These are phyloP conservation scores for Phytopythium kandeliae DNA, from an alignment of 352 stramenopile genomes.

Conservation along the genomic window DNA sequence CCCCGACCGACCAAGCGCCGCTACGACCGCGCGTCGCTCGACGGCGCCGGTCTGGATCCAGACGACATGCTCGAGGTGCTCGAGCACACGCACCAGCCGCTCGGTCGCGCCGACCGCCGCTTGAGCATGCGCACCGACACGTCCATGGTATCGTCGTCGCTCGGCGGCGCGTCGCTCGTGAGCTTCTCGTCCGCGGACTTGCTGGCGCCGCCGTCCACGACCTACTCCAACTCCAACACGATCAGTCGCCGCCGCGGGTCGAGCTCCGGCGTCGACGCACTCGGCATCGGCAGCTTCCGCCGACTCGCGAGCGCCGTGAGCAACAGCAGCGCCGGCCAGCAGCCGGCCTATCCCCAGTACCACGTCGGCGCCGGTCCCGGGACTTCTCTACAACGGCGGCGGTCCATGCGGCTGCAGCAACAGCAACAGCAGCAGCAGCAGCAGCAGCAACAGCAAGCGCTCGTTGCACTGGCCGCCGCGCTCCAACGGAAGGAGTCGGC, in stretches of 20 bases:
- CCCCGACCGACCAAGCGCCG: slow-evolving; percentile 21
- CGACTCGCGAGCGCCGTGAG: slow-evolving; percentile 4
- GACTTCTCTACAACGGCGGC: not conserved
- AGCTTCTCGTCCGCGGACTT: slow-evolving; percentile 47
- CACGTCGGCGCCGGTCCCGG: not conserved
- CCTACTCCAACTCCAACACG: slow-evolving; percentile 13
- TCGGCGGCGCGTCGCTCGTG: slow-evolving; percentile 30
- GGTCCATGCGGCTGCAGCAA: too few species aligned
- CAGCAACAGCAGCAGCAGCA: slow-evolving; percentile 1
- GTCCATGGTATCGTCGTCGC: slow-evolving; percentile 35
- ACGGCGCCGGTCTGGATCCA: not conserved
- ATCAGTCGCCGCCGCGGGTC: slow-evolving; percentile 14
- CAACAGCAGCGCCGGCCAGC: slow-evolving; percentile 2
- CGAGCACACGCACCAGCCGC: slow-evolving; percentile 43
- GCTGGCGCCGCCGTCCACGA: slow-evolving; percentile 17
- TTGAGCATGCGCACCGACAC: slow-evolving; percentile 7
- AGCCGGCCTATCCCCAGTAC: slow-evolving; percentile 2
- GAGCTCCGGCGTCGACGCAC: not conserved
- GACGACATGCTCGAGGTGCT: slow-evolving; percentile 45
- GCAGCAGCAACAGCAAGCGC: slow-evolving; percentile 4
- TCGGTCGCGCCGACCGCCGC: slow-evolving; percentile 12
- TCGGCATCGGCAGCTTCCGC: not conserved
- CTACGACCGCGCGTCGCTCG: slow-evolving; percentile 13
- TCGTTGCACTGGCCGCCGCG: slow-evolving; percentile 1
- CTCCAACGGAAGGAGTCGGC: slow-evolving; percentile 3